Base-by-base conservation (phyloP, 2,329 filamentous ascomycete species). In the Fusarium solani-melongenae region DNA sequence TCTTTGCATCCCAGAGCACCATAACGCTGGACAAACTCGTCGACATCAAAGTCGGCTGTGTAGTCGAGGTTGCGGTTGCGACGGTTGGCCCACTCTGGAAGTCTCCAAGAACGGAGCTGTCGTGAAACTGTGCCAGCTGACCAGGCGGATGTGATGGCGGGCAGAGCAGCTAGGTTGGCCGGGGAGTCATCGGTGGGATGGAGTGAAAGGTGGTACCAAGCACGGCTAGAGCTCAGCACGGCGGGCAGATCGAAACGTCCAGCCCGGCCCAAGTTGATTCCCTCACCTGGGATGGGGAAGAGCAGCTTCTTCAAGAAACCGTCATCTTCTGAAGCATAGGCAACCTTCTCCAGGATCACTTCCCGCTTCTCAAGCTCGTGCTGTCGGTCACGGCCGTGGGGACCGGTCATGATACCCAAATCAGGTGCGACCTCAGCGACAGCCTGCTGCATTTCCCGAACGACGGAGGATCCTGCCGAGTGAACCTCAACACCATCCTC, bases 1-100 rank as follows among this genome's bases (percentile, higher is more conserved):
- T 97, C 94, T 76, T 92, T 90, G 82, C 96, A 99, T 15, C 96
- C 96, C 1, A 99, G 88, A 7, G 90, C 86, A 6, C 91, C 87
- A 80, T 98, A 99, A 51, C 96, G 91, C 76, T 92, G 91, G 22
- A 92, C 89, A 77, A 99, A 98, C 81, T 99, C 96, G 17, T 98
- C 94, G 6, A 95, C 86, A 78, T 99, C 96, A 76, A 98, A 99
- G 79, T 99, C 96, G 2, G 95, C 94, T 0, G 96, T 99, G 82
- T 97, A 99, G 80, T 99, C 96, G 3, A 98, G 90, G 77, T 93
- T 91, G 81, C 94, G 94, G 81, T 95, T 97, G 58, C 96, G 91
- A 64, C 96, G 92, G 80, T 98, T 99, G 2, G 95, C 94, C 96
- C 96, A 99, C 82, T 99, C 96, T 0, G 96, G 93, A 17, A 99